phyloP scores from a whole-genome alignment of 2,329 filamentous ascomycete genomes.

The Xylaria sp. region DNA sequence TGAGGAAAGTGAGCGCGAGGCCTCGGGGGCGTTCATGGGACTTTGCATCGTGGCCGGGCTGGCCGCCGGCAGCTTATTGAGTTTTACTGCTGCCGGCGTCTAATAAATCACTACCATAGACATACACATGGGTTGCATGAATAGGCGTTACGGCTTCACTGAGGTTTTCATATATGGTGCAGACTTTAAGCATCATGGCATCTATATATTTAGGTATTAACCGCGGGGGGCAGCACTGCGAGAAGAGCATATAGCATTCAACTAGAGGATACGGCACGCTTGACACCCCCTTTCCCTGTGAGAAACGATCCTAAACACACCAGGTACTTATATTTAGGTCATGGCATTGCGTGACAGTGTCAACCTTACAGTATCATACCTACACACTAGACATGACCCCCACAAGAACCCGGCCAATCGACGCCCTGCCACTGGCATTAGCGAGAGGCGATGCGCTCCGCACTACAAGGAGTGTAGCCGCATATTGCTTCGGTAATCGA shows the following conservation, averaged over 20 bases:
- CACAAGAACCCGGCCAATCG: conserved; percentile 15
- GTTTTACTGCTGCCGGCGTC: conserved; percentile 72
- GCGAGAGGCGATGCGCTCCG: conserved; percentile 17
- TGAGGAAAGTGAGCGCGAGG: conserved; percentile 80
- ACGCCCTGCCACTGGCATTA: not conserved
- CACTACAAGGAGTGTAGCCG: conserved; percentile 17
- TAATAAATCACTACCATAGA: conserved; percentile 38
- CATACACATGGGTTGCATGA: conserved; percentile 18
- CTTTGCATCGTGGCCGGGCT: conserved; percentile 85
- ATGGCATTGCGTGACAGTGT: not conserved
- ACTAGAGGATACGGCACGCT: not conserved
- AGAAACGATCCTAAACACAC: not conserved
- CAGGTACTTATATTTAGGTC: not conserved
- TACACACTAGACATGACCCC: not conserved
- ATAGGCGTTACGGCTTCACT: conserved; percentile 18
- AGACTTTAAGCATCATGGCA: not conserved
- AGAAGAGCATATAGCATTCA: not conserved
- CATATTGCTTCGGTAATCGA: conserved; percentile 13
- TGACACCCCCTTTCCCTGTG: not conserved
- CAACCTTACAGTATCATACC: not conserved
- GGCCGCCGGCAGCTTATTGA: conserved; percentile 84
- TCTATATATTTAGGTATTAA: not conserved
- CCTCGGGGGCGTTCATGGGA: conserved; percentile 92
- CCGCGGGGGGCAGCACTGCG: not conserved
- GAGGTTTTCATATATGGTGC: not conserved